Base-by-base conservation (phyloP, 495 filamentous ascomycete genomes). In the Trichoderma erinaceum region DNA sequence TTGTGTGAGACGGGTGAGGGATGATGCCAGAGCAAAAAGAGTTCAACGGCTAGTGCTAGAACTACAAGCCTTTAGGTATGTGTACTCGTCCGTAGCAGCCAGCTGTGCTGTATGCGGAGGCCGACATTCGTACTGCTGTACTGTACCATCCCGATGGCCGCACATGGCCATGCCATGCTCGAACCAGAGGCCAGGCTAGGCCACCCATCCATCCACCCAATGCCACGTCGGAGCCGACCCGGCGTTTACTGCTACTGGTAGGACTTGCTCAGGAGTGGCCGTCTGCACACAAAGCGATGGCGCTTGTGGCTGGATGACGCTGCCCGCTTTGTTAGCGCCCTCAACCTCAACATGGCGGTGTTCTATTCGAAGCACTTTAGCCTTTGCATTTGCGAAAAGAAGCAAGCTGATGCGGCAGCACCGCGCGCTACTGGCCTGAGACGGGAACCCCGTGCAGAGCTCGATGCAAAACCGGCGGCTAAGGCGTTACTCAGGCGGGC, bases 221-320 rank as follows among this genome's bases (percentile, higher is more conserved):
- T 27, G 50, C n/a, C 50, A 56, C 56, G 56, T 61, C 56, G 56
- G 56, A 32, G 23, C 56, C 56, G 56, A 61, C 56, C 56, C 56
- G 56, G 56, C 56, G 56, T 61, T 61, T 61, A 61, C 6, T n/a
- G n/a, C 3, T 6, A 7, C 35, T 4, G 1, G 48, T 10, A 52
- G 8, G 16, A 23, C 48, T 52, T 5, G 35, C 35, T 38, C 35
- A 46, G 43, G 48, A 52, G 48, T 52, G 48, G 48, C n/a, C n/a
- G 48, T 52, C 16, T 38, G 8, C 18, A 3, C 29, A 25, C 23
- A 18, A 32, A 16, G 13, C 23, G 56, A 25, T 25, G 27, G 56
- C 56, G 56, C 56, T 61, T 61, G 56, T 61, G 56, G 56, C 56
- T 32, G 25, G 23, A 27, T 18, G 56, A 32, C 25, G 56, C 56